A percentile compares a stretch with the other conserved stretches of the same genome.
Evolutionary conservation across 2,329 filamentous ascomycete genomes (phyloP).

Genomic region (Claviceps humidiphila): DNA sequence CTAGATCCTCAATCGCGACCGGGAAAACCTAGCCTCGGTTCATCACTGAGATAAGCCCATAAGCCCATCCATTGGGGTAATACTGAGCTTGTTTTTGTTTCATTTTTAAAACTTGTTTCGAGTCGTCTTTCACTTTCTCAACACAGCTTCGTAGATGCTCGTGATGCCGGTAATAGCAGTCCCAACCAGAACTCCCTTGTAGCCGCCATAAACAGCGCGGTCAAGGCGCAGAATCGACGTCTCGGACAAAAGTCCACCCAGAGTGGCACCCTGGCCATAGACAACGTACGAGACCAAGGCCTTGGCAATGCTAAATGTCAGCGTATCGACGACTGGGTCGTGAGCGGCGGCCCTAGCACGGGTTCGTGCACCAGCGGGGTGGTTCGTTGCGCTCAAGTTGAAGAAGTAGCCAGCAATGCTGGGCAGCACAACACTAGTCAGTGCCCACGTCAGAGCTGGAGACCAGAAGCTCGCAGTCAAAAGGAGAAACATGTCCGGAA

Average conservation of each 20-base stretch:
- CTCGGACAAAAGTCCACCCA: slow-evolving; percentile 47
- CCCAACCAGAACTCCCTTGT: slow-evolving; percentile 55
- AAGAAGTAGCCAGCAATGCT: slow-evolving; percentile 72
- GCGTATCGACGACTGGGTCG: slow-evolving; percentile 61
- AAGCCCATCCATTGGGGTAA: neutral
- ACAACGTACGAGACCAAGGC: slow-evolving; percentile 70
- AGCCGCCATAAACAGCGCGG: slow-evolving; percentile 56
- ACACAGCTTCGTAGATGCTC: slow-evolving; percentile 64
- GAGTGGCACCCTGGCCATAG: slow-evolving; percentile 53
- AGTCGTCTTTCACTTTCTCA: slow-evolving; percentile 42
- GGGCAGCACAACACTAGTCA: slow-evolving; percentile 60
- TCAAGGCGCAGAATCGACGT: slow-evolving; percentile 50
- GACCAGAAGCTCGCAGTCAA: slow-evolving; percentile 73
- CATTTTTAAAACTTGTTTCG: neutral
- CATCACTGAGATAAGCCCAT: no score
- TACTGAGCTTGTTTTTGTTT: neutral
- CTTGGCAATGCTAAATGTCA: slow-evolving; percentile 84
- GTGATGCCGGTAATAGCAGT: slow-evolving; percentile 53
- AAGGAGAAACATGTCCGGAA: slow-evolving; percentile 72
- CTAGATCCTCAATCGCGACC: no score
- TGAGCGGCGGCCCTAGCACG: slow-evolving; percentile 23
- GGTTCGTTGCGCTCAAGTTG: slow-evolving; percentile 56
- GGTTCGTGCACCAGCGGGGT: slow-evolving; percentile 24
- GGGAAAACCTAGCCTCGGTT: no score
- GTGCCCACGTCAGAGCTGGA: slow-evolving; percentile 61